phyloP scores from a whole-genome alignment of 192 early-diverging fungal species.

The Backusella circina region DNA sequence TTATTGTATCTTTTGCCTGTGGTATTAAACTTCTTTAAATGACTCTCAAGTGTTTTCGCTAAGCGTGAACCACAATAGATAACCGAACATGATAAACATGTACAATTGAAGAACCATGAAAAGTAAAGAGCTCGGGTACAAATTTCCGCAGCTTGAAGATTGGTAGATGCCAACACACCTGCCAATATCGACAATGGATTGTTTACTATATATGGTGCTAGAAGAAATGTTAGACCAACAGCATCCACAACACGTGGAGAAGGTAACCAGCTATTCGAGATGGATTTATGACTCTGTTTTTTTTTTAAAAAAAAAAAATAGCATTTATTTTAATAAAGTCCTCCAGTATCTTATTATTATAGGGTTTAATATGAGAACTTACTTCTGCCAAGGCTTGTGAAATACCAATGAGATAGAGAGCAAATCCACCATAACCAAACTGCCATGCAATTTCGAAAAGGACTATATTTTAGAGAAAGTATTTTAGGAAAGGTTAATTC shows the following conservation, averaged over 20 bases:
- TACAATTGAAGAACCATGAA: slow-evolving; percentile 23
- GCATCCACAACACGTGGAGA: slow-evolving; percentile 20
- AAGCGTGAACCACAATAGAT: slow-evolving; percentile 19
- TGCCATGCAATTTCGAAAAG: slow-evolving; percentile 32
- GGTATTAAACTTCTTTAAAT: slow-evolving; percentile 9
- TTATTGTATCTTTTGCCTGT: slow-evolving; percentile 16
- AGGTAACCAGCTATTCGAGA: slow-evolving; percentile 21
- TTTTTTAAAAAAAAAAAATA: background rate
- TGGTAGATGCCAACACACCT: slow-evolving; percentile 5
- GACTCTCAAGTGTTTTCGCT: background rate
- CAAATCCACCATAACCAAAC: slow-evolving; percentile 19
- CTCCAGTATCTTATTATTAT: background rate
- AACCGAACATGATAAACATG: background rate
- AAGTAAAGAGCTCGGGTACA: slow-evolving; percentile 20
- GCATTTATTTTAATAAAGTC: background rate
- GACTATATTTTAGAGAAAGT: background rate
- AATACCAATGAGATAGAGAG: slow-evolving; percentile 25
- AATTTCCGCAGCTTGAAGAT: background rate
- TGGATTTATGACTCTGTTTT: slow-evolving; percentile 22
- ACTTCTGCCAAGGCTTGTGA: slow-evolving; percentile 29
- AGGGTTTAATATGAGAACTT: background rate
- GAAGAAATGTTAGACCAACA: slow-evolving; percentile 9
- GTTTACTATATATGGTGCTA: slow-evolving; percentile 15
- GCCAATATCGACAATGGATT: slow-evolving; percentile 19
- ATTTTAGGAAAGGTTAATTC: background rate